Percentiles rank a stretch among this genome's conserved stretches.
phyloP scores from a whole-genome alignment of 371 early-diverging fungal species.

The Parasitella parasitica region DNA sequence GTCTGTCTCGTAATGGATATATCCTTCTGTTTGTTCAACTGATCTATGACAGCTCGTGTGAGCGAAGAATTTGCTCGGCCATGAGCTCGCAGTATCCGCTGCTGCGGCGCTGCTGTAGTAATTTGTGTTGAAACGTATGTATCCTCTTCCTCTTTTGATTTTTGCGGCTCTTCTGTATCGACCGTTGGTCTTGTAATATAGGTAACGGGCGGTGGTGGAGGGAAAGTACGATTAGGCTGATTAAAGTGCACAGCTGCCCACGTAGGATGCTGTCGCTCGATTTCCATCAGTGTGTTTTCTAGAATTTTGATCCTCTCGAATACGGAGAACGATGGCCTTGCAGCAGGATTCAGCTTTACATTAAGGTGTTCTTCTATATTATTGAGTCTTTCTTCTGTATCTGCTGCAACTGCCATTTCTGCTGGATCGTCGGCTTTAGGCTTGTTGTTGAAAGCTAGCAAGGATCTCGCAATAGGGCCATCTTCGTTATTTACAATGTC shows the following conservation, averaged over 20 bases:
- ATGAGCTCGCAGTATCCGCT: slow-evolving; percentile 23
- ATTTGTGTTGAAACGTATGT: slow-evolving; percentile 24
- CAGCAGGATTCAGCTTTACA: slow-evolving; percentile 51
- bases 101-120: slow-evolving; percentile 16
- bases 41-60: slow-evolving; percentile 50
- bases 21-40: slow-evolving; percentile 38
- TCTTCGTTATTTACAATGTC: slow-evolving; percentile 77
- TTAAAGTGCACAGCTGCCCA: slow-evolving; percentile 76
- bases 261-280: slow-evolving; percentile 69
- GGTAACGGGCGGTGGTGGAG: slow-evolving; percentile 40
- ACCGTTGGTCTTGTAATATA: slow-evolving; percentile 27
- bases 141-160: background rate
- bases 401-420: slow-evolving; percentile 1
- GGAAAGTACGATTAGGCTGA: slow-evolving; percentile 56
- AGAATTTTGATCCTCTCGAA: slow-evolving; percentile 63
- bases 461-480: slow-evolving; percentile 68
- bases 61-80: slow-evolving; percentile 47
- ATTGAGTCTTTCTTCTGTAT: slow-evolving; percentile 52
- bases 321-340: slow-evolving; percentile 28
- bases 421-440: background rate
- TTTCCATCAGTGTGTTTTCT: slow-evolving; percentile 67
- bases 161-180: background rate
- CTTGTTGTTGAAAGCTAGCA: slow-evolving; percentile 17
- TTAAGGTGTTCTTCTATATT: slow-evolving; percentile 69
- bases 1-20: slow-evolving; percentile 12